Base-by-base conservation (phyloP, 208 protist genomes). In the Wallacemonas sp. region DNA sequence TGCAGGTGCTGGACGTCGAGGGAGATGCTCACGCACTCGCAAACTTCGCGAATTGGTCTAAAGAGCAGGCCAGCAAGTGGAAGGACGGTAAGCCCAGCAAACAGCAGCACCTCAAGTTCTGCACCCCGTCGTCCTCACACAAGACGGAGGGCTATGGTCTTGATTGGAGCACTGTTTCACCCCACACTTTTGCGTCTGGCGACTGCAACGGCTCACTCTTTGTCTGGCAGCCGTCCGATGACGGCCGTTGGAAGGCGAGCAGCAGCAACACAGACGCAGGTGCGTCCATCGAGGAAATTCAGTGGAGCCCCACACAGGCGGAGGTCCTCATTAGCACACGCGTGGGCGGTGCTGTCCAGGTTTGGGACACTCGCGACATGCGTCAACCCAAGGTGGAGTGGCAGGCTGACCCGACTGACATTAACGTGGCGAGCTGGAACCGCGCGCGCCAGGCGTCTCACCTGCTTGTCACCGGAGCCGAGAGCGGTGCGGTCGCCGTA, bases 341-440 rank as follows among this genome's bases (percentile, higher is more conserved):
- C 41, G 85, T 81, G 45, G 91, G 90, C 24, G 89, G 90, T 27
- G 69, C 71, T 13, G 83, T 96, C 27, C 79, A 93, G 82, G 91
- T 97, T 52, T 97, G 87, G 86, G 94, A 97, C 71, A 87, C 83
- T n/a, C 81, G 94, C n/a, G 84, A 93, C 64, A 94, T 93, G 88
- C 83, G 85, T 15, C 37, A 58, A 36, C 63, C 75, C 59, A 89
- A 93, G 67, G 57, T 95, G 24, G 22, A 60, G 34, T 96, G 91
- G 79, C 83, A 82, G 58, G 89, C 89, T 1, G 88, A 91, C 62
- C 68, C 81, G 30, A 82, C 77, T 9, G 98, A 99, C 77, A 98
- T 99, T 60, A 99, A 99, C 81, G 98, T 99, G 34, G 94, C 98
- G 30, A 91, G 94, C 26, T 99, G 98, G 97, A 99, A 98, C 84